A percentile compares a stretch with the other conserved stretches of the same genome.
Conservation (phyloP, 2,329 filamentous ascomycete species). For the Blastomyces parvus region DNA sequence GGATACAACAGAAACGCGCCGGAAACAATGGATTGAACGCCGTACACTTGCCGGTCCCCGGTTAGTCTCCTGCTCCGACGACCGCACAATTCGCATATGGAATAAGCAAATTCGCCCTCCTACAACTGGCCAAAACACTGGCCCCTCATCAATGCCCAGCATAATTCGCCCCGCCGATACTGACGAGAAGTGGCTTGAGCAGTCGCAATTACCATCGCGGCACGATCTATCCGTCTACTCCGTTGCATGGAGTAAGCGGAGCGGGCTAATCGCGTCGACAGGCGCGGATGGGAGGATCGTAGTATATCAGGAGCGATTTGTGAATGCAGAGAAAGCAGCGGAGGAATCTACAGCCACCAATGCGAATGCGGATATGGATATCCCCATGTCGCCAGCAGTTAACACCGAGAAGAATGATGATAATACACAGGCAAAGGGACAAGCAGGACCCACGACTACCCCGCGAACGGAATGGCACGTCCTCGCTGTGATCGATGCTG, state of each 20-base stretch:
- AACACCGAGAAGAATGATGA: not conserved
- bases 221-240: constrained; percentile 81
- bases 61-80: constrained; percentile 76
- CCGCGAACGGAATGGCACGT: constrained; percentile 57
- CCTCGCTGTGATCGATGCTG: constrained; percentile 58
- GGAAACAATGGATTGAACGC: constrained; percentile 24
- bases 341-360: not conserved
- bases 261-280: constrained; percentile 73
- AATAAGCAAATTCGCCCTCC: constrained; percentile 45
- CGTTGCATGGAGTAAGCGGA: constrained; percentile 68
- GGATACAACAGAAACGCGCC: constrained; percentile 21
- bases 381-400: not conserved
- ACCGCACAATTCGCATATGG: constrained; percentile 73
- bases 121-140: constrained; percentile 22
- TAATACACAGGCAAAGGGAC: not conserved
- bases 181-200: constrained; percentile 76
- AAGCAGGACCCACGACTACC: not conserved
- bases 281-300: constrained; percentile 78
- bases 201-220: constrained; percentile 59
- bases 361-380: not conserved
- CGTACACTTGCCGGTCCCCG: constrained; percentile 40
- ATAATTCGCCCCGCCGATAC: constrained; percentile 66
- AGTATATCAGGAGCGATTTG: constrained; percentile 58
- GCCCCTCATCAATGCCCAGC: constrained; percentile 57
- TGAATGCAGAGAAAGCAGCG: constrained; percentile 9